Conservation (phyloP, 306 rosid species). For the Vicia villosa region DNA sequence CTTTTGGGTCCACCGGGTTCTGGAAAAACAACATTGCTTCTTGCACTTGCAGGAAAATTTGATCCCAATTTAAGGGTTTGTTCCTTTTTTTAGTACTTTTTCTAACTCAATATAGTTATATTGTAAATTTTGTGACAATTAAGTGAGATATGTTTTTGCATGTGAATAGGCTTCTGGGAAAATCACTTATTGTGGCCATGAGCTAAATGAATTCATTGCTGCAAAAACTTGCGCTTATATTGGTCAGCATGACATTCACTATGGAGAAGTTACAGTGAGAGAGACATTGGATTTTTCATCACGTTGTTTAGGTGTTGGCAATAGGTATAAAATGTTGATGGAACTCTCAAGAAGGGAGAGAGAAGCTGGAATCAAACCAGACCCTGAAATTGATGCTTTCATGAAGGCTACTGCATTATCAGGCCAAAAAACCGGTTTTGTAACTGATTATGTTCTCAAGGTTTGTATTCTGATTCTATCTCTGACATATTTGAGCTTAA, state of each 20-base stretch:
- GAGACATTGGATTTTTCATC: slow-evolving; percentile 73
- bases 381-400: slow-evolving; percentile 69
- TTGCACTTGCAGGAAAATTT: slow-evolving; percentile 74
- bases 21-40: slow-evolving; percentile 78
- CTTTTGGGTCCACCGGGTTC: slow-evolving; percentile 85
- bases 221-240: slow-evolving; percentile 48
- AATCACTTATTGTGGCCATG: slow-evolving; percentile 81
- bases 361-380: slow-evolving; percentile 68
- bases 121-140: not conserved
- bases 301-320: slow-evolving; percentile 75
- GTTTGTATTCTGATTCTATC: slow-evolving; percentile 16
- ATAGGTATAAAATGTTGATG: slow-evolving; percentile 60
- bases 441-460: slow-evolving; percentile 67
- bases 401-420: slow-evolving; percentile 74
- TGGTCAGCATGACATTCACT: slow-evolving; percentile 53
- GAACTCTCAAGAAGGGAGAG: slow-evolving; percentile 69
- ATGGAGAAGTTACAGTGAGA: slow-evolving; percentile 78
- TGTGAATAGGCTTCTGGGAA: slow-evolving; percentile 59
- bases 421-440: slow-evolving; percentile 63
- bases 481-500: not conserved
- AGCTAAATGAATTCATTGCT: slow-evolving; percentile 63
- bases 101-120: not conserved
- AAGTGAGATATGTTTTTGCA: not conserved
- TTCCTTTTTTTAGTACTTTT: not conserved
- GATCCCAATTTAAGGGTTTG: slow-evolving; percentile 67